phyloP scores from a whole-genome alignment of 2,329 filamentous ascomycete genomes.

The Cladorrhinum sp. region DNA sequence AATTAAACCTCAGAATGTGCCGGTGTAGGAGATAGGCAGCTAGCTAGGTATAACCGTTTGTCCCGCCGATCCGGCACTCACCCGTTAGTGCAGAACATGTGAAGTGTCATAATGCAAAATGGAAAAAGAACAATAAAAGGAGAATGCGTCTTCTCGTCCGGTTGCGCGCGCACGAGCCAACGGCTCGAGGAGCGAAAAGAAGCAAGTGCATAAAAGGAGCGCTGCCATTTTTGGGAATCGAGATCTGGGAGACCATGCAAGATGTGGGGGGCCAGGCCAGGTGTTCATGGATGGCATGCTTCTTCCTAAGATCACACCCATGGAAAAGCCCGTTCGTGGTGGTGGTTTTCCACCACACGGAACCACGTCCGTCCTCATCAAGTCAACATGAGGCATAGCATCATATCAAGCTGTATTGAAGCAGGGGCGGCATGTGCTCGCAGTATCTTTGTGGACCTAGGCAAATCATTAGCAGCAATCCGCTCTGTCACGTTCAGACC shows the following conservation, averaged over 20 bases:
- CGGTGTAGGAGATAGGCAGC: conserved; percentile 8
- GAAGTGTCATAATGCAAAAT: not conserved
- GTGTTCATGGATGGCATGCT: not conserved
- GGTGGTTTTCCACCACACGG: not conserved
- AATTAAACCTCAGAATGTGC: conserved; percentile 13
- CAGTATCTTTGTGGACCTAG: not conserved
- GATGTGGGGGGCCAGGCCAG: conserved; percentile 1
- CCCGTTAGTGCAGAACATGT: conserved; percentile 8
- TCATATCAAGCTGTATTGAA: not conserved
- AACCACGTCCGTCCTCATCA: not conserved
- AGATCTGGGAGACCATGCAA: conserved; percentile 7
- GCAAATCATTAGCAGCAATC: not conserved
- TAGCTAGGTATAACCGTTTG: conserved; percentile 12
- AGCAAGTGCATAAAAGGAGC: conserved; percentile 4
- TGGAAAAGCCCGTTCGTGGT: not conserved
- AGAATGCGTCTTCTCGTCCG: not conserved
- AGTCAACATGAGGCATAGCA: not conserved
- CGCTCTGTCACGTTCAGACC: not conserved
- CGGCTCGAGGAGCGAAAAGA: not conserved
- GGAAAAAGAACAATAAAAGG: not conserved
- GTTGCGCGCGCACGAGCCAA: conserved; percentile 3
- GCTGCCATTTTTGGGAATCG: conserved; percentile 4
- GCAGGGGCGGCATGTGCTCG: not conserved
- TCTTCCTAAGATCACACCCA: not conserved
- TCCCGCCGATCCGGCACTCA: conserved; percentile 19